A percentile compares a stretch with the other conserved stretches of the same genome.
These are phyloP conservation scores for Helotiales sp. DNA, from an alignment of 2,329 filamentous ascomycete genomes.

Conservation along the genomic window DNA sequence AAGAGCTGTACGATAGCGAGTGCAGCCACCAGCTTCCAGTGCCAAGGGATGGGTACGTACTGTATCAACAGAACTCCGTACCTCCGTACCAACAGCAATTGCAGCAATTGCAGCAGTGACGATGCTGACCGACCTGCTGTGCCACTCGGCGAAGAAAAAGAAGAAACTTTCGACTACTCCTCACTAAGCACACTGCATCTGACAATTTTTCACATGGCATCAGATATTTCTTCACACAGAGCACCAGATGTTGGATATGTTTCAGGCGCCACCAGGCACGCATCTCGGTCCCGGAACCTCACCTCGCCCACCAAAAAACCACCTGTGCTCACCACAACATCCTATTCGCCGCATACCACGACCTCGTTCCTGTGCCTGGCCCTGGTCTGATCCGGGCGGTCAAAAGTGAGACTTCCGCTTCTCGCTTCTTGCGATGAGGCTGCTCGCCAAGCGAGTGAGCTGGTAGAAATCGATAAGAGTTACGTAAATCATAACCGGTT, in stretches of 20 bases:
- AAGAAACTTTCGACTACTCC: too few species aligned
- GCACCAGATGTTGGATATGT: slow-evolving; percentile 3
- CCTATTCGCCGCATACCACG: not conserved
- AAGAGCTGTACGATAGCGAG: not conserved
- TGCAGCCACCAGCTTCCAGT: not conserved
- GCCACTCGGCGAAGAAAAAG: too few species aligned
- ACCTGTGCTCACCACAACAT: not conserved
- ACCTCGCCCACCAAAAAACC: not conserved
- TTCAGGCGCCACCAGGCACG: not conserved
- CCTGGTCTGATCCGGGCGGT: not conserved
- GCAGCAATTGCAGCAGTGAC: not conserved
- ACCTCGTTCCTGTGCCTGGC: slow-evolving; percentile 8
- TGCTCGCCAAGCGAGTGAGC: not conserved
- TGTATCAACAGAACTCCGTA: not conserved
- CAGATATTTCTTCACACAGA: too few species aligned
- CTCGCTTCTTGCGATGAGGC: not conserved
- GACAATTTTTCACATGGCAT: too few species aligned
- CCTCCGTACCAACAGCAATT: not conserved
- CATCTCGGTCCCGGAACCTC: not conserved
- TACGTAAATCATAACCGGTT: not conserved
- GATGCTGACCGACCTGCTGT: not conserved
- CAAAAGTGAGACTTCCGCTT: not conserved
- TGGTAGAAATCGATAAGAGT: not conserved
- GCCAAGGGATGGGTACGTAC: not conserved
- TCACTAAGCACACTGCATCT: too few species aligned